Base-by-base conservation (phyloP, 345 rosid genomes). In the Salix brachista region DNA sequence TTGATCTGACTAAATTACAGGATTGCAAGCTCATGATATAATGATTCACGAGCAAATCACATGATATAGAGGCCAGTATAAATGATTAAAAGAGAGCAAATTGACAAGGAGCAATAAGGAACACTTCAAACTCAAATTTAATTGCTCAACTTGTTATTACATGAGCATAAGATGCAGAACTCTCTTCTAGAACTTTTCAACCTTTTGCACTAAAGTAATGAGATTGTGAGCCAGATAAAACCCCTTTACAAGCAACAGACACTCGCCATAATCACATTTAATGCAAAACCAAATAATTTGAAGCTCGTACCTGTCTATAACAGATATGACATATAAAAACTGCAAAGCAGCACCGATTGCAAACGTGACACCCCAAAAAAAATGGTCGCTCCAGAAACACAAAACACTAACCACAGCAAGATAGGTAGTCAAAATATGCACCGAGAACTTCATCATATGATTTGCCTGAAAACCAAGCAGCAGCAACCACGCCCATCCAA, bases 301-400 rank as follows among this genome's bases (percentile, higher is more conserved):
- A 36, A 56, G 26, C 42, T 70, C 81, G 14, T 87, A 94, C 99
- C 99, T 89, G 91, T 94, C 97, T 75, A 93, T 89, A 80, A 93
- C 97, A n/a, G 97, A 91, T 65, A 96, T 85, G 78, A 93, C 96
- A 83, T 96, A 96, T 88, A 96, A 83, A 85, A 96, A 96, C 91
- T 96, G 98, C 81, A 96, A 74, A 5, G 90, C 87, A 61, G 94
- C 97, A 74, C 91, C 97, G 41, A 86, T 76, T 3, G 92, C 96
- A 78, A 96, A 93, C 14, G 92, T 88, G 32, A 90, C 92, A 8
- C 97, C 98, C 90, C 97, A 91, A 78, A 94, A 92, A 81, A 79
- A 68, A 70, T 74, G 78, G 78, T 74, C 74, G 21, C 88, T 86
- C 99, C 99, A 94, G 87, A 94, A 94, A 83, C 97, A 94, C 52